Conservation (phyloP, 2,329 filamentous ascomycete genomes). For the Diaporthe ampelina region DNA sequence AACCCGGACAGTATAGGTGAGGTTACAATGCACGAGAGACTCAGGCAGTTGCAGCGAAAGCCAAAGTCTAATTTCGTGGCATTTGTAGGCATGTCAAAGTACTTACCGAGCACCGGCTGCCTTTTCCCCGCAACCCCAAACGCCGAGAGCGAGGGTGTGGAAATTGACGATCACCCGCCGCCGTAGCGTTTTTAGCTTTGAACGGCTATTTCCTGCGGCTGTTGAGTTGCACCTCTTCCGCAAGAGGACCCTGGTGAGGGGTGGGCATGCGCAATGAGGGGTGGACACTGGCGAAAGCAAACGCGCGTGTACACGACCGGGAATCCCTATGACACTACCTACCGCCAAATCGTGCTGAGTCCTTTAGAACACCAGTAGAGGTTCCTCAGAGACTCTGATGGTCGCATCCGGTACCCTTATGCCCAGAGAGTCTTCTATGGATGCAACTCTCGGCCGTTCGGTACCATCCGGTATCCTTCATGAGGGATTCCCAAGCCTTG, state of each 20-base stretch:
- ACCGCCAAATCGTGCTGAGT: not conserved
- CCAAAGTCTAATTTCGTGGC: not conserved
- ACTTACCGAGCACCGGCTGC: not conserved
- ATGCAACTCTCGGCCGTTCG: not conserved
- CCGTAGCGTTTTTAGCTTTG: conserved; percentile 10
- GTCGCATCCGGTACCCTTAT: not conserved
- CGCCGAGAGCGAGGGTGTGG: conserved; percentile 3
- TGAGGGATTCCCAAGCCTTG: no score
- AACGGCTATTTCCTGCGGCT: conserved; percentile 14
- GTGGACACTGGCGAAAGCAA: not conserved
- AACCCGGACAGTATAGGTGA: not conserved
- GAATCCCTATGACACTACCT: no score
- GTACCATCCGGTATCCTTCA: not conserved
- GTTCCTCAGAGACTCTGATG: not conserved
- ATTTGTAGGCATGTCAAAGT: not conserved
- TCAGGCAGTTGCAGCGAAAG: conserved; percentile 1
- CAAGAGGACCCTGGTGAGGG: not conserved
- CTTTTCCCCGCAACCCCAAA: conserved; percentile 22
- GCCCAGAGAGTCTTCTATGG: not conserved
- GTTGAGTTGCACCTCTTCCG: not conserved
- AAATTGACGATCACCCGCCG: conserved; percentile 18
- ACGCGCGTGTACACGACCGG: not conserved
- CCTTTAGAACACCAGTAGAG: not conserved
- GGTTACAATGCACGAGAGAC: not conserved
- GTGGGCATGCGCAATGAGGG: not conserved